These are phyloP conservation scores for Kernera saxatilis DNA, from an alignment of 345 rosid species.

Conservation along the genomic window DNA sequence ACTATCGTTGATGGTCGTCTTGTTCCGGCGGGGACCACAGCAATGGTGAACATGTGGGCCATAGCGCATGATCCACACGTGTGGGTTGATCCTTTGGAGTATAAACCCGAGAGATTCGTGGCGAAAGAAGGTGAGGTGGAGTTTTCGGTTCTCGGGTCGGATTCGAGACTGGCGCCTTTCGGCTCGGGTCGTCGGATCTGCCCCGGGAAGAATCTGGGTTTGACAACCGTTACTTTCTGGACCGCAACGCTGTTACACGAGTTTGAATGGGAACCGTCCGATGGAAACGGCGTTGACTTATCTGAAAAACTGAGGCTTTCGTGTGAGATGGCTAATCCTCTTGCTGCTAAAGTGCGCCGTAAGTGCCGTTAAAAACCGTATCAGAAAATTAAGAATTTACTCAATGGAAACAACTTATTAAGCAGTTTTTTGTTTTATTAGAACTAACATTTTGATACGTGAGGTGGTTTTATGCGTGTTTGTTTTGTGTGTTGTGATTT, in stretches of 20 bases:
- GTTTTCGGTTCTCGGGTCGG: conserved; percentile 76
- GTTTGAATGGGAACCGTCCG: conserved; percentile 49
- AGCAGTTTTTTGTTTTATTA: neutral
- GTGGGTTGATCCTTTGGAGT: conserved; percentile 67
- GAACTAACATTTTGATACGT: conserved; percentile 19
- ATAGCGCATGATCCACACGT: conserved; percentile 63
- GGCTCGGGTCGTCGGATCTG: conserved; percentile 85
- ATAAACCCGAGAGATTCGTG: conserved; percentile 63
- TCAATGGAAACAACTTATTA: neutral
- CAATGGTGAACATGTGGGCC: conserved; percentile 99
- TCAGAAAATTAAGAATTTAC: neutral
- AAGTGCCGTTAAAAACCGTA: conserved; percentile 28
- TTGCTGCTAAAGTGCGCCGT: conserved; percentile 37
- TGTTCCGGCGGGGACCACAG: conserved; percentile 87
- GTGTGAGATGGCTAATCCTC: conserved; percentile 77
- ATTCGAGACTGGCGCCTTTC: conserved; percentile 78
- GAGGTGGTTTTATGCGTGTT: neutral
- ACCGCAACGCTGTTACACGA: conserved; percentile 64
- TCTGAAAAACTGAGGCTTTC: conserved; percentile 69
- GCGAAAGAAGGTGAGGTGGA: conserved; percentile 37
- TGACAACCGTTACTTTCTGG: conserved; percentile 67
- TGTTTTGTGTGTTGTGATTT: conserved; percentile 5
- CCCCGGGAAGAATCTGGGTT: conserved; percentile 69
- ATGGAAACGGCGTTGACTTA: conserved; percentile 44
- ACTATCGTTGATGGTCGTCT: conserved; percentile 63